Evolutionary conservation across 2,329 filamentous ascomycete genomes (phyloP).

Genomic region (Hirsutella thompsonii): DNA sequence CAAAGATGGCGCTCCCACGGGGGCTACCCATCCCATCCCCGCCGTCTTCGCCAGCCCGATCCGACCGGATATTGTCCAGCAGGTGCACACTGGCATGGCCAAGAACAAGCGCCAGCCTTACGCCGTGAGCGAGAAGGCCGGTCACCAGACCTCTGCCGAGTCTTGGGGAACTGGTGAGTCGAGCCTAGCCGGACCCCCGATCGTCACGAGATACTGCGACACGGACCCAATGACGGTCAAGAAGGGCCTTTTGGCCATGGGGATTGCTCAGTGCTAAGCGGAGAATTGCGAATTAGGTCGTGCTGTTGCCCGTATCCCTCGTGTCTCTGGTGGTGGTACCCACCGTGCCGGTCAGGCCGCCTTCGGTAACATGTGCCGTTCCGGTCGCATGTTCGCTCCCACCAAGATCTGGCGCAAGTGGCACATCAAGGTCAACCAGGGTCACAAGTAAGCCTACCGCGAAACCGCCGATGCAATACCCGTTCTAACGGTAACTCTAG

Average conservation of each 20-base stretch:
- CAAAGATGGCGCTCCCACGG: constrained; percentile 87
- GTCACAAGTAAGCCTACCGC: constrained; percentile 67
- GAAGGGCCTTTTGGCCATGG: too few relatives aligned
- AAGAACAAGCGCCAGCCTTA: constrained; percentile 99
- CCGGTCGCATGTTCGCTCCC: constrained; percentile 99
- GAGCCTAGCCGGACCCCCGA: not conserved
- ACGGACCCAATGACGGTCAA: not conserved
- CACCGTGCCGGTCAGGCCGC: constrained; percentile 99
- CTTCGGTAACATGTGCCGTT: constrained; percentile 99
- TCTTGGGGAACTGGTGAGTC: constrained; percentile 97
- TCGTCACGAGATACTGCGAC: not conserved
- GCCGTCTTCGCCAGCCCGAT: constrained; percentile 96
- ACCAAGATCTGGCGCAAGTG: constrained; percentile 99
- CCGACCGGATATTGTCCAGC: constrained; percentile 98
- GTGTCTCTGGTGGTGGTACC: constrained; percentile 99
- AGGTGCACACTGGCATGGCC: constrained; percentile 97
- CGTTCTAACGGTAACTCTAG: constrained; percentile 28
- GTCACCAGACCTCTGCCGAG: constrained; percentile 99
- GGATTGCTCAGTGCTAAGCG: not conserved
- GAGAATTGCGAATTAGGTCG: constrained; percentile 51
- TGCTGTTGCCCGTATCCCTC: constrained; percentile 99
- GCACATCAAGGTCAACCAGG: constrained; percentile 99
- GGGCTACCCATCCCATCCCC: constrained; percentile 82
- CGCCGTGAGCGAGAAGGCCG: constrained; percentile 99
- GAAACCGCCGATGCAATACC: not conserved